Percentiles rank a stretch among this genome's conserved stretches.
Evolutionary conservation across 108 stramenopile genomes (phyloP).

Genomic region (Pseudonitzschia pungens): DNA sequence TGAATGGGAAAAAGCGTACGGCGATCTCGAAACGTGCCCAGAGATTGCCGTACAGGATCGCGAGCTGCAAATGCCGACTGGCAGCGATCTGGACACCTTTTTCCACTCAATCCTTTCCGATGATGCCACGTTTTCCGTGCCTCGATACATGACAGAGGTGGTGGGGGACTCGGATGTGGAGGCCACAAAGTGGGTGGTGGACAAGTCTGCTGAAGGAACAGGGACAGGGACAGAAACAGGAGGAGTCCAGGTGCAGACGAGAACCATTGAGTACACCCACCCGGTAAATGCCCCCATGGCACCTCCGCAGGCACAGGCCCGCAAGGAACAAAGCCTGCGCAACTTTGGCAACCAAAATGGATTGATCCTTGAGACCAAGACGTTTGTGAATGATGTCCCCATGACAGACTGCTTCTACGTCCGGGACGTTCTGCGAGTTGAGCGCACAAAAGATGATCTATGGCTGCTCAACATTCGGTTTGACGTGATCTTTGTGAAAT

Average conservation of each 20-base stretch:
- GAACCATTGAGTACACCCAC: conserved; percentile 70
- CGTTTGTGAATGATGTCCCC: conserved; percentile 76
- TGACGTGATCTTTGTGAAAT: conserved; percentile 73
- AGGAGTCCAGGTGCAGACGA: conserved; percentile 19
- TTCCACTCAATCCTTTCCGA: conserved; percentile 51
- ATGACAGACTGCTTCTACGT: conserved; percentile 89
- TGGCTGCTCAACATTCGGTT: conserved; percentile 39
- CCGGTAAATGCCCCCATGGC: conserved; percentile 86
- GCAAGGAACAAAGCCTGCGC: conserved; percentile 66
- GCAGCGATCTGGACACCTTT: conserved; percentile 50
- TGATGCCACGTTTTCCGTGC: conserved; percentile 48
- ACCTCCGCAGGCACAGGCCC: conserved; percentile 70
- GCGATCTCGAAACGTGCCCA: conserved; percentile 2
- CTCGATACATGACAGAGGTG: conserved; percentile 43
- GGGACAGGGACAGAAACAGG: conserved; percentile 3
- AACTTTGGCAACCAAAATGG: conserved; percentile 50
- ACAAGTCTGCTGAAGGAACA: too few relatives aligned
- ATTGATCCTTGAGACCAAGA: conserved; percentile 68
- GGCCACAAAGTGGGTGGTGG: conserved; percentile 55
- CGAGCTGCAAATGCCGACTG: conserved; percentile 11
- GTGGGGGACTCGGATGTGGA: conserved; percentile 58
- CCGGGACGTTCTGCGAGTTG: conserved; percentile 63
- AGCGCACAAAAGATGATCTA: conserved; percentile 16
- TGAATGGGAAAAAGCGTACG: background rate
- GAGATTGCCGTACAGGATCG: conserved; percentile 27